Evolutionary conservation across 108 stramenopile genomes (phyloP), one percentile per base, ranked within the genome.

Genomic region (Skeletonema costatum): DNA sequence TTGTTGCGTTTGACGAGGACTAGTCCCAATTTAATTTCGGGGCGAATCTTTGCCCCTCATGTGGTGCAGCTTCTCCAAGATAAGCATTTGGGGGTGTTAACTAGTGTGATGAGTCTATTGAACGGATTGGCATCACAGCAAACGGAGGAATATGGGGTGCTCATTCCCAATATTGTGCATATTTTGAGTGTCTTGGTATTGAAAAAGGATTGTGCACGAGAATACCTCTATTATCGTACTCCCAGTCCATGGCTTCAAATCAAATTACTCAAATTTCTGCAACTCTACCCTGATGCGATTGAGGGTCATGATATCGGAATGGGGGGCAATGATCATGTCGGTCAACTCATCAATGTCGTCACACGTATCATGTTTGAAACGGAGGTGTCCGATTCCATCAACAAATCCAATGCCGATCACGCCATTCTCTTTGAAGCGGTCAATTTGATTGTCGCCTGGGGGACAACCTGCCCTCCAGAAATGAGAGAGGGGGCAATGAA

Each of bases 361-460:
- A 87, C 89, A 2, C 90, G 90, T 66, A 96, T 97, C 78, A 67
- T 97, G 65, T 92, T 91, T 30, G 94, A 95, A 73, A 96, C 96
- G 6, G 92, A 93, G 44, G 95, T 99, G 3, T 94, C 93, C 36
- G 95, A 97, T 36, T 92, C 90, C n/a, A 97, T 97, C 67, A 99
- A 99, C 86, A 98, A 97, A 77, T 97, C 92, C 58, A 99, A 98
- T 73, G 99, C 98, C 41, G 96, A 98, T 75, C 97, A 99, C 76
- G 92, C 97, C 32, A 85, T 99, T 38, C 75, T 98, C 66, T 98
- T 98, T 70, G 99, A 99, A 85, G 96, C 98, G 13, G 92, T 98
- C 59, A 97, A 98, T 76, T 71, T 98, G 12, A 94, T 99, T 74
- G 91, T 96, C 2, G 87, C 85, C 44, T 98, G 97, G 85, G 98